Evolutionary conservation across 2,329 filamentous ascomycete species (phyloP).

Genomic region (Xylariales sp.): DNA sequence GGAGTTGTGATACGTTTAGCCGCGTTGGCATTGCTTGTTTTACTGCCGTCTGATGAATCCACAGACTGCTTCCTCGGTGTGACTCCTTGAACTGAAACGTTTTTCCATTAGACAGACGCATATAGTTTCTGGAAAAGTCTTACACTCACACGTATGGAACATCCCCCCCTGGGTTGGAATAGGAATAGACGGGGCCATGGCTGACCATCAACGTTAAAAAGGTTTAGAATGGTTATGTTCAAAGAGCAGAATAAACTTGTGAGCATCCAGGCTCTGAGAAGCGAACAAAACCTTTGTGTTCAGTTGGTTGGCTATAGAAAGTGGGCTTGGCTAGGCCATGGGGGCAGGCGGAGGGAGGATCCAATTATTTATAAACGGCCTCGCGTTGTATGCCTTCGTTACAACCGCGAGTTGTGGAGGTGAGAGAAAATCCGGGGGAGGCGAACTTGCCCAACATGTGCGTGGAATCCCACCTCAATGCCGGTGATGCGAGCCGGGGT

Average conservation of each 20-base stretch:
- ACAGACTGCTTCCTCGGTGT: constrained; percentile 44
- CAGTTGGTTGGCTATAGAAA: too few relatives aligned
- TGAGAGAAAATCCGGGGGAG: constrained; percentile 28
- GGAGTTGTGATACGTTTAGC: constrained; percentile 29
- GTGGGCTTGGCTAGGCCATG: constrained; percentile 19
- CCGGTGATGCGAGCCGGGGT: too few relatives aligned
- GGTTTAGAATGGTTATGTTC: too few relatives aligned
- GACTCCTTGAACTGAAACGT: constrained; percentile 39
- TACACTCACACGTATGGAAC: constrained; percentile 43
- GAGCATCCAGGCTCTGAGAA: too few relatives aligned
- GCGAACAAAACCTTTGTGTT: too few relatives aligned
- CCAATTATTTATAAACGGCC: constrained; percentile 38
- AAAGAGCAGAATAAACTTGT: too few relatives aligned
- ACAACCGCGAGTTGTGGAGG: constrained; percentile 25
- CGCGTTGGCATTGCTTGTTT: constrained; percentile 22
- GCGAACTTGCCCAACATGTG: constrained; percentile 20
- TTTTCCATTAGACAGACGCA: too few relatives aligned
- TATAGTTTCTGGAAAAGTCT: too few relatives aligned
- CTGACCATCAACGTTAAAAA: constrained; percentile 5
- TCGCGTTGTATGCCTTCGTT: constrained; percentile 21
- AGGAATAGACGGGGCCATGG: constrained; percentile 41
- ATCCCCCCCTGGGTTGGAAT: constrained; percentile 46
- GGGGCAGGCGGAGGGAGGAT: constrained; percentile 26
- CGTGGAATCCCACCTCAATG: constrained; percentile 23
- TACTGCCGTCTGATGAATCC: constrained; percentile 30